Percentiles rank a stretch among this genome's conserved stretches.
Conservation (phyloP, 2,329 filamentous ascomycete genomes). For the Emmonsiellopsis sp. region DNA sequence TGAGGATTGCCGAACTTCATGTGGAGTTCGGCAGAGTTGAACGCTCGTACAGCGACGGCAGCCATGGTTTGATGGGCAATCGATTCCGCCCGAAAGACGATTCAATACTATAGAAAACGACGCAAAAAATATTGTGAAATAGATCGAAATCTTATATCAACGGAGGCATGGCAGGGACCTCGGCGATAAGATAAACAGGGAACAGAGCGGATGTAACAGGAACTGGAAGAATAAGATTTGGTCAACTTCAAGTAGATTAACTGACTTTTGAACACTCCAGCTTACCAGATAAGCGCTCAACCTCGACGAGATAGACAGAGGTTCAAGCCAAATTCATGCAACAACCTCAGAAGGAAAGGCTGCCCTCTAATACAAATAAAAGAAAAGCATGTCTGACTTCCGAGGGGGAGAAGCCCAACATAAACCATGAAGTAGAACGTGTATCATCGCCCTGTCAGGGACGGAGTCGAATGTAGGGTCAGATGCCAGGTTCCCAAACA, state of each 20-base stretch:
- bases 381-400: constrained; percentile 1
- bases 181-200: background rate
- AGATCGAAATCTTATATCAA: background rate
- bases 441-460: background rate
- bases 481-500: background rate
- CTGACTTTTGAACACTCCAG: background rate
- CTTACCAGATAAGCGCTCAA: background rate
- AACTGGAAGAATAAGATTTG: background rate
- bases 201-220: background rate
- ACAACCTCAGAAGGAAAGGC: background rate
- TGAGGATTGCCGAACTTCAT: background rate
- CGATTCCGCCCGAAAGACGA: background rate
- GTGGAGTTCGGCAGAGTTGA: background rate
- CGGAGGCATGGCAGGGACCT: background rate
- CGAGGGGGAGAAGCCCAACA: constrained; percentile 1
- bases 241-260: background rate
- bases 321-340: background rate
- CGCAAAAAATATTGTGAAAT: background rate
- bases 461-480: background rate
- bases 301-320: background rate
- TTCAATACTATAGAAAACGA: background rate
- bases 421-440: background rate
- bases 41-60: background rate
- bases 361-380: background rate
- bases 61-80: background rate